Evolutionary conservation across 2,329 filamentous ascomycete species (phyloP).

Genomic region (Botryosphaeria dothidea): DNA sequence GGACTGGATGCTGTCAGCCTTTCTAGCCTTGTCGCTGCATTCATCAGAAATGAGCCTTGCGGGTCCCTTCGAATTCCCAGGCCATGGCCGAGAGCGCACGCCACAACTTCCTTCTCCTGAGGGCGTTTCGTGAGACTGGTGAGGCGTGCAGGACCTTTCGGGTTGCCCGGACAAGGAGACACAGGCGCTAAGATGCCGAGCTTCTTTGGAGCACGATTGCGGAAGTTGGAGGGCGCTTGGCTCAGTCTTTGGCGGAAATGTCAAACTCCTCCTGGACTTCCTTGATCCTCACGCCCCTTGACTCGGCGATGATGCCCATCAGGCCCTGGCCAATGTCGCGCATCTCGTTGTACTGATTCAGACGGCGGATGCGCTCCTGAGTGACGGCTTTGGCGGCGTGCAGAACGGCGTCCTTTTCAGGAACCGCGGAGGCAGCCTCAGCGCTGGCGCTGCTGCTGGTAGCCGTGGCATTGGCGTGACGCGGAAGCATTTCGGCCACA

Average conservation of each 20-base stretch:
- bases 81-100: not conserved
- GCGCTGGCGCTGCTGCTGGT: not conserved
- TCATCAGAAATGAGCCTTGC: not conserved
- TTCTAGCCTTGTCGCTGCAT: not conserved
- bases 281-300: conserved; percentile 56
- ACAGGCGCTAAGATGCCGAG: not conserved
- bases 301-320: conserved; percentile 67
- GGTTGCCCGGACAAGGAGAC: not conserved
- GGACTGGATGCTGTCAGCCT: not conserved
- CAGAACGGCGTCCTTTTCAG: conserved; percentile 35
- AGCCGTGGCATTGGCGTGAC: conserved; percentile 26
- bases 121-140: not conserved
- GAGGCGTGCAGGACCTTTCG: not conserved
- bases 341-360: conserved; percentile 72
- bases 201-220: not conserved
- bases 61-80: not conserved
- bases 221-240: not conserved
- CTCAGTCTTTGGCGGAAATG: conserved; percentile 46
- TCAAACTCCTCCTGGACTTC: conserved; percentile 52
- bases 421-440: not conserved
- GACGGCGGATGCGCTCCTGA: conserved; percentile 62
- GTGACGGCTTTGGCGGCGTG: conserved; percentile 55
- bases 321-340: conserved; percentile 67
- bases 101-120: not conserved
- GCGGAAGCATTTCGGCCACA: conserved; percentile 35